phyloP scores from a whole-genome alignment of 202 grass and related monocot species.

The Zoysia matrella region DNA sequence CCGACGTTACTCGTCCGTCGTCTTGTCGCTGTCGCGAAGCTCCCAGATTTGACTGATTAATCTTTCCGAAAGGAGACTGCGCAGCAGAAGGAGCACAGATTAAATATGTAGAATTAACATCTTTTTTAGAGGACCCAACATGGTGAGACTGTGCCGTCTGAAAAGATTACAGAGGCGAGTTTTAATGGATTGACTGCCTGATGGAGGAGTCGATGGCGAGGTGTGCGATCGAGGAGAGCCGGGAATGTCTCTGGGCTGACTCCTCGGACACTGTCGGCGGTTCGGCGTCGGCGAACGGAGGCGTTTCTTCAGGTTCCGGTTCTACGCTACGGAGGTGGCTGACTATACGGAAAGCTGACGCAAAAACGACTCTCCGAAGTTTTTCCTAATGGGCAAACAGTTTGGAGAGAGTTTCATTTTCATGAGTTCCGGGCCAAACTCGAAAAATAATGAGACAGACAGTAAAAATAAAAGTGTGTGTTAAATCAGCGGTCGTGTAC shows the following conservation, averaged over 20 bases:
- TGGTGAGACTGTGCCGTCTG: constrained; percentile 19
- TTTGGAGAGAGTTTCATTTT: background rate
- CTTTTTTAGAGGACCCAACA: background rate
- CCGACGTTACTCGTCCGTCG: background rate
- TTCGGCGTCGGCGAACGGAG: background rate
- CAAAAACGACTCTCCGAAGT: background rate
- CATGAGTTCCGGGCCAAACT: background rate
- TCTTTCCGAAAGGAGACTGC: background rate
- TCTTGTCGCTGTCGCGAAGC: background rate
- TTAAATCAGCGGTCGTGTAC: background rate
- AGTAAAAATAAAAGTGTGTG: background rate
- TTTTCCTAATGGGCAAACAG: background rate
- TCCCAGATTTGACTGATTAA: background rate
- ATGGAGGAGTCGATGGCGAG: constrained; percentile 9
- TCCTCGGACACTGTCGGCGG: constrained; percentile 21
- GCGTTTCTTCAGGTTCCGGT: background rate
- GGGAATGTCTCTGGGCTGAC: background rate
- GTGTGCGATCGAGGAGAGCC: background rate
- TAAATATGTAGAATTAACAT: background rate
- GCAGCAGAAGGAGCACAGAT: background rate
- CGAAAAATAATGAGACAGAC: background rate
- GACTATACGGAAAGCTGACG: background rate
- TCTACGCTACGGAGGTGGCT: background rate
- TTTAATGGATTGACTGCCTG: background rate
- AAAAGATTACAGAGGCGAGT: constrained; percentile 20